Evolutionary conservation across 2,329 filamentous ascomycete genomes (phyloP).

Genomic region (Penicillium paneum): DNA sequence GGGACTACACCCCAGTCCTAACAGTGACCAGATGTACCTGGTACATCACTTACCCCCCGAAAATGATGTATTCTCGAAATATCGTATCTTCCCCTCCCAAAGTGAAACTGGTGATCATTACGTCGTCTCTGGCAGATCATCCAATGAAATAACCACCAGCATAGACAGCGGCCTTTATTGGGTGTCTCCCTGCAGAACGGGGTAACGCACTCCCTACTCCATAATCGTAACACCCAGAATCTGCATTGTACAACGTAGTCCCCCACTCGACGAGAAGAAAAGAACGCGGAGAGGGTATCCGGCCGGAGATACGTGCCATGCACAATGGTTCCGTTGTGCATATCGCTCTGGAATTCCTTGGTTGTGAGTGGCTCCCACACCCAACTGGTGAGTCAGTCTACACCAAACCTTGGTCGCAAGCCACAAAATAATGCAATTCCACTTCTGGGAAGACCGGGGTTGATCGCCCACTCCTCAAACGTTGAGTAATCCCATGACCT

Average conservation of each 20-base stretch:
- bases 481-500: conserved; percentile 15
- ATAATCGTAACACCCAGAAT: neutral
- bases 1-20: conserved; percentile 17
- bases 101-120: conserved; percentile 12
- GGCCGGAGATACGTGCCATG: neutral
- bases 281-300: neutral
- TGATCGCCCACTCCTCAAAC: conserved; percentile 9
- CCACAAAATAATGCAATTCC: neutral
- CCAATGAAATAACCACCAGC: conserved; percentile 5
- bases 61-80: neutral
- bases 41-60: conserved; percentile 14
- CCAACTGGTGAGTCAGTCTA: neutral
- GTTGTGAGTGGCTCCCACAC: conserved; percentile 5
- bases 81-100: neutral
- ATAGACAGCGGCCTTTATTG: neutral
- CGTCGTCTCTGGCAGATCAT: neutral
- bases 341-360: neutral
- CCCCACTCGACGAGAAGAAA: neutral
- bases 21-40: conserved; percentile 13
- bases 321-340: neutral
- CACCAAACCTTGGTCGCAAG: neutral
- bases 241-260: neutral
- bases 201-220: neutral
- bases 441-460: neutral
- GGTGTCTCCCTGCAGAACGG: neutral